A percentile compares a stretch with the other conserved stretches of the same genome.
Conservation (phyloP, 140 eudicot species). For the Stevia rebaudiana region DNA sequence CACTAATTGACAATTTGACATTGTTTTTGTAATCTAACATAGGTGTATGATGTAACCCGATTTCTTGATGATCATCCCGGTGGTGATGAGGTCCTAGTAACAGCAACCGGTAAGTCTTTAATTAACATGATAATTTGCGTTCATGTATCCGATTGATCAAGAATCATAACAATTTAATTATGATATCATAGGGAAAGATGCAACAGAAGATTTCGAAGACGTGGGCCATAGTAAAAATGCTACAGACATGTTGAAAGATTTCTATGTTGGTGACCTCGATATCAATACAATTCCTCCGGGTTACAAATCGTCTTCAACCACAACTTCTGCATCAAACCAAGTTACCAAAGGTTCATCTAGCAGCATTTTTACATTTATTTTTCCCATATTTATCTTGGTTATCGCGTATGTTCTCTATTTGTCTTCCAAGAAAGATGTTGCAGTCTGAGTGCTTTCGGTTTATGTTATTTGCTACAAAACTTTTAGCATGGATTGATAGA, state of each 20-base stretch:
- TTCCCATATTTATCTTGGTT: slow-evolving; percentile 49
- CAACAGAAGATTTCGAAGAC: slow-evolving; percentile 67
- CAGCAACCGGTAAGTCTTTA: slow-evolving; percentile 54
- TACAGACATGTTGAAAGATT: slow-evolving; percentile 36
- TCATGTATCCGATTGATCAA: not conserved
- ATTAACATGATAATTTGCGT: not conserved
- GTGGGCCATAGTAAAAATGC: slow-evolving; percentile 67
- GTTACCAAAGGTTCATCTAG: slow-evolving; percentile 23
- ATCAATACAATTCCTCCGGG: slow-evolving; percentile 27
- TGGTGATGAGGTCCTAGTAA: slow-evolving; percentile 61
- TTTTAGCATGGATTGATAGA: slow-evolving; percentile 1
- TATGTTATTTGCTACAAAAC: not conserved
- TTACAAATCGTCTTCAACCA: not conserved
- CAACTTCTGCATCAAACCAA: slow-evolving; percentile 20
- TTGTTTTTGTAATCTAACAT: not conserved
- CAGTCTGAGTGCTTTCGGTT: not conserved
- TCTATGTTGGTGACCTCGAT: slow-evolving; percentile 63
- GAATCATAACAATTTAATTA: not conserved
- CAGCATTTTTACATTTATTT: slow-evolving; percentile 32
- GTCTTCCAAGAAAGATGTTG: slow-evolving; percentile 31
- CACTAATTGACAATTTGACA: not conserved
- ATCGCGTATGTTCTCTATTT: slow-evolving; percentile 43
- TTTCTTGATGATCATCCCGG: slow-evolving; percentile 92
- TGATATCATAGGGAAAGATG: slow-evolving; percentile 57
- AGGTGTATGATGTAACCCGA: slow-evolving; percentile 68